phyloP scores from a whole-genome alignment of 2,329 filamentous ascomycete genomes.

The Ceratocystis lukuohia region DNA sequence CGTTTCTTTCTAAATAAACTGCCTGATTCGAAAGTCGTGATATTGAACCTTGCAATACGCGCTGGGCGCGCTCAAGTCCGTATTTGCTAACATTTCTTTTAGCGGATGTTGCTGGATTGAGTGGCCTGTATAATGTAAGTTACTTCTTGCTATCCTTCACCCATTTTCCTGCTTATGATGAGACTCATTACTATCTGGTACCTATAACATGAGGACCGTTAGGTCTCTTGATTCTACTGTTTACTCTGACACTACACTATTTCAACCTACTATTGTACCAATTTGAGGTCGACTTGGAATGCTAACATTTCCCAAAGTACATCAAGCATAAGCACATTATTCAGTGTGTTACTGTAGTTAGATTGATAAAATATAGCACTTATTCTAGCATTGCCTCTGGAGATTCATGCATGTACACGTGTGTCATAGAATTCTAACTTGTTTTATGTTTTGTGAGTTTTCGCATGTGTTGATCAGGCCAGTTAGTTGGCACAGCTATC shows the following conservation, averaged over 20 bases:
- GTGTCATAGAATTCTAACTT: neutral
- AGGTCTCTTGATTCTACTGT: slow-evolving; percentile 20
- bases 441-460: neutral
- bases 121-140: slow-evolving; percentile 12
- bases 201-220: slow-evolving; percentile 75
- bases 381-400: too few species aligned
- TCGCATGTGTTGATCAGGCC: neutral
- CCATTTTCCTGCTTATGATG: slow-evolving; percentile 46
- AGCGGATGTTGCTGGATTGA: neutral
- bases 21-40: neutral
- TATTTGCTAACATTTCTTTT: neutral
- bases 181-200: slow-evolving; percentile 68
- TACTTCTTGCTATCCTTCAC: neutral
- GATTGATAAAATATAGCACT: neutral
- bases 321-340: neutral
- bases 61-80: neutral
- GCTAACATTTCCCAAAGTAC: slow-evolving; percentile 11
- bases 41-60: neutral
- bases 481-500: neutral
- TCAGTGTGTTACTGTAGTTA: neutral
- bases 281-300: neutral
- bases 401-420: neutral
- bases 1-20: slow-evolving; percentile 8
- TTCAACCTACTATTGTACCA: neutral
- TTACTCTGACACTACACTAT: slow-evolving; percentile 17